Percentiles rank a stretch among this genome's conserved stretches.
Evolutionary conservation across 495 filamentous ascomycete genomes (phyloP).

Genomic region (Podospora australis): DNA sequence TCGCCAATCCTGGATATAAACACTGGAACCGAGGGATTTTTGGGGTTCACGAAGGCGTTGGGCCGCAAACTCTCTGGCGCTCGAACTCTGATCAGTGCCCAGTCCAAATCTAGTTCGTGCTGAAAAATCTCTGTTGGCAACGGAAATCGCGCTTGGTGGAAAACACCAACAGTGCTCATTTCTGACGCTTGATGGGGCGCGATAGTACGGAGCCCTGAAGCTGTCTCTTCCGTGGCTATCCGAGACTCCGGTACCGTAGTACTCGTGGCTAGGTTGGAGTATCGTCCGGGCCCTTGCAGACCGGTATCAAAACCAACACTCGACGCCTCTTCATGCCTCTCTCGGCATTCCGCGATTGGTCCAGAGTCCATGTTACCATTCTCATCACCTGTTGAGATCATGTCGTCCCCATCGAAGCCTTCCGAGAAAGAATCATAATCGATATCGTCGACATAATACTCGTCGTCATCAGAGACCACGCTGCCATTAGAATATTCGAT

Average conservation of each 20-base stretch:
- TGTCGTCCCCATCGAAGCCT: not conserved
- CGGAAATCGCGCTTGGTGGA: too few species aligned
- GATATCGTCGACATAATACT: not conserved
- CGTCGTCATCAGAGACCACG: not conserved
- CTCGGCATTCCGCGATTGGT: too few species aligned
- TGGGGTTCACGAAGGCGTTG: not conserved
- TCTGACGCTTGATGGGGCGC: too few species aligned
- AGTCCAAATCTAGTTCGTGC: too few species aligned
- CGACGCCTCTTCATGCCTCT: too few species aligned
- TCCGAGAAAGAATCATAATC: not conserved
- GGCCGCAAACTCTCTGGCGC: not conserved
- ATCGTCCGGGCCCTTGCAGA: not conserved
- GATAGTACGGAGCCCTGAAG: too few species aligned
- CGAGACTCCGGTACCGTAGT: too few species aligned
- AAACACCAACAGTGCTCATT: too few species aligned
- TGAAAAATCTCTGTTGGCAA: too few species aligned
- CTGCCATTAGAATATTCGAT: not conserved
- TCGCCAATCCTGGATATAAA: not conserved
- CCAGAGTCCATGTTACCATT: not conserved
- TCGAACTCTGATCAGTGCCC: not conserved
- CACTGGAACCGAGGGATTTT: not conserved
- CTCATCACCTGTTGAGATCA: not conserved
- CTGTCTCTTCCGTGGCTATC: too few species aligned
- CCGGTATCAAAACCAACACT: too few species aligned
- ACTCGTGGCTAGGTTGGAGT: too few species aligned